Percentiles rank a stretch among this genome's conserved stretches.
Evolutionary conservation across 1,139 yeast genomes (phyloP).

Genomic region (Pichia sp.): DNA sequence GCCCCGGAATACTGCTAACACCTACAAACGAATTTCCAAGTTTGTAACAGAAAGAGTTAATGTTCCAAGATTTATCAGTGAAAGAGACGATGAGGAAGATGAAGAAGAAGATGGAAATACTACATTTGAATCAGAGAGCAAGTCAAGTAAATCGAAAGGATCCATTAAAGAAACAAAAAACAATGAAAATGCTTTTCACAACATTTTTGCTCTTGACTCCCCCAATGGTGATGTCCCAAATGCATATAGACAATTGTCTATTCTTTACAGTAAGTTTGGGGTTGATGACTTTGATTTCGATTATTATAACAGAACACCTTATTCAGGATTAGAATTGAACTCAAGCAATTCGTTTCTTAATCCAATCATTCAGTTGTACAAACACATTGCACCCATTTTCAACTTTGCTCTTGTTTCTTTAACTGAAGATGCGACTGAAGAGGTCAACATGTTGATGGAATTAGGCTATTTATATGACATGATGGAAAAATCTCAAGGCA

Average conservation of each 20-base stretch:
- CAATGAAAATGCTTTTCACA: neutral
- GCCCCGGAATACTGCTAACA: conserved; percentile 39
- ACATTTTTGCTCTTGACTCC: conserved; percentile 20
- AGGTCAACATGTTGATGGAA: conserved; percentile 60
- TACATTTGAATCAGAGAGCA: neutral
- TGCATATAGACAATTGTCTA: conserved; percentile 67
- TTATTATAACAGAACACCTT: conserved; percentile 66
- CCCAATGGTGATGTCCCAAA: conserved; percentile 46
- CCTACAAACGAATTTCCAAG: conserved; percentile 35
- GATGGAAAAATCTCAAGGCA: conserved; percentile 75
- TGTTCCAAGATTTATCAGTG: conserved; percentile 69
- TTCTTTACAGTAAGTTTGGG: conserved; percentile 84
- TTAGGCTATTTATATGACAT: conserved; percentile 86
- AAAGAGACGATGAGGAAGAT: conserved; percentile 35
- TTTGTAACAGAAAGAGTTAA: conserved; percentile 23
- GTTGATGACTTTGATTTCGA: conserved; percentile 91
- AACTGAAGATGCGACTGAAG: conserved; percentile 52
- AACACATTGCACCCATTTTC: conserved; percentile 68
- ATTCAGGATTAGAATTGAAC: conserved; percentile 86
- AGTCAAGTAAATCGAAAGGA: neutral
- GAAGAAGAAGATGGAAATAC: conserved; percentile 14
- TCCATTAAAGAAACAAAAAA: neutral
- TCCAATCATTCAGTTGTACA: conserved; percentile 71
- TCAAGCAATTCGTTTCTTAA: conserved; percentile 77
- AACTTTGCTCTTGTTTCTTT: conserved; percentile 54